Evolutionary conservation across 2,329 filamentous ascomycete genomes (phyloP), one percentile per base, ranked within the genome.

Genomic region (Dactylella cylindrospora): DNA sequence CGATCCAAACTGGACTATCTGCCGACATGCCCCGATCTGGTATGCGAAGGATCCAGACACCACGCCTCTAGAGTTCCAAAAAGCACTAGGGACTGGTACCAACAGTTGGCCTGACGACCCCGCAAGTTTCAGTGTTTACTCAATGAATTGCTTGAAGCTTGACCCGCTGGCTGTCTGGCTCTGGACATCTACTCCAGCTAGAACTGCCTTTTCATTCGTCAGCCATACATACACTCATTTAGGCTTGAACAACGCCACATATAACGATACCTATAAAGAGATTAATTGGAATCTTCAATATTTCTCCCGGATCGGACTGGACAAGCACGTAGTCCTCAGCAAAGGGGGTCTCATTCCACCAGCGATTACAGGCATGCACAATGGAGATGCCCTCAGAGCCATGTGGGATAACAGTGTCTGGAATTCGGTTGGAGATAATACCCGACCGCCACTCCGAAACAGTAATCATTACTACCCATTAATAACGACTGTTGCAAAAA

Each of bases 391-490:
- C 7, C 77, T 84, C 41, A 71, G 72, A 47, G 81, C 79, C 5
- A 84, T 80, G 79, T 73, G 73, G 67, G 79, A 81, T 40, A 80
- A 80, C 61, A 80, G 80, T 12, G 79, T 84, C 65, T 73, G 70
- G 20, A 78, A 80, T 65, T 80, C 80, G 41, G 80, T 84, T n/a
- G 81, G 81, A 31, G 81, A 84, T 70, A 84, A 84, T 71, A 84
- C 81, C 2, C 76, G 81, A 7, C 73, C 80, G 0, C 71, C 73
- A 3, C 73, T 84, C 9, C 70, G 79, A 55, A 83, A 83, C 68
- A 67, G 70, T 9, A 66, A 77, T 46, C 54, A 70, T 6, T 80
- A 78, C 71, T 82, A 79, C 76, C 78, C 80, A 1, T 73, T 80
- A 25, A 79, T 76, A 39, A 79, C 76, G 41, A 82, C 73, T 2